Conservation (phyloP, 768 basidiomycete species). For the Pholiota molesta region DNA sequence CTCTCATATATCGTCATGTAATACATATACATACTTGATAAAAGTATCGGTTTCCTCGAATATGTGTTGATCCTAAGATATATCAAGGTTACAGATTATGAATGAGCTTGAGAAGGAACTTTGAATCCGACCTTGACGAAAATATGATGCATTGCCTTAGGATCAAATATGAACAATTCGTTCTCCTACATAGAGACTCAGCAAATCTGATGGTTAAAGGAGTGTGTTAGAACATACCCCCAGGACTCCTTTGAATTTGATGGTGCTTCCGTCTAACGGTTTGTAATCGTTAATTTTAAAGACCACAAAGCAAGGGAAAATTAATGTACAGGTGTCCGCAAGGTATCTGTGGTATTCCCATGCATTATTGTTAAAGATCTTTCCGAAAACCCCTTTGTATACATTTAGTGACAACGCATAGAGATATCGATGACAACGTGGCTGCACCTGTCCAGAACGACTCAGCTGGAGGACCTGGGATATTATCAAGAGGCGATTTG, state of each 20-base stretch:
- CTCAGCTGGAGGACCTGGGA: conserved; percentile 39
- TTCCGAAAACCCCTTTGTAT: conserved; percentile 31
- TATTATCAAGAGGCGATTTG: conserved; percentile 35
- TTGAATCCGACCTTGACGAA: conserved; percentile 35
- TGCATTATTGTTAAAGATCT: conserved; percentile 31
- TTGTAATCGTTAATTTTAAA: background rate
- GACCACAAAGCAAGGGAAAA: background rate
- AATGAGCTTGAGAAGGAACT: background rate
- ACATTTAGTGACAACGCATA: background rate
- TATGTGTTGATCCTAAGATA: conserved; percentile 31
- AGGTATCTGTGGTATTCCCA: conserved; percentile 38
- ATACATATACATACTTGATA: conserved; percentile 21
- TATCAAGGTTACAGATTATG: background rate
- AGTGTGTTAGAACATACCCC: conserved; percentile 27
- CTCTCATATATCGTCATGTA: background rate
- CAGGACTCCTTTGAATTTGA: conserved; percentile 31
- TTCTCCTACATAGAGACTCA: conserved; percentile 22
- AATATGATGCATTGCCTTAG: conserved; percentile 47
- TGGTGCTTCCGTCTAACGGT: conserved; percentile 30
- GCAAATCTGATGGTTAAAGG: background rate
- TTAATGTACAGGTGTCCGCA: conserved; percentile 29
- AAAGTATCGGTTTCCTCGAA: conserved; percentile 31
- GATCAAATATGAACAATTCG: conserved; percentile 44
- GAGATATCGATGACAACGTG: background rate
- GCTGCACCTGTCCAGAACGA: conserved; percentile 31